These are phyloP conservation scores for Phialophora expanda DNA, from an alignment of 2,329 filamentous ascomycete genomes.

Conservation along the genomic window DNA sequence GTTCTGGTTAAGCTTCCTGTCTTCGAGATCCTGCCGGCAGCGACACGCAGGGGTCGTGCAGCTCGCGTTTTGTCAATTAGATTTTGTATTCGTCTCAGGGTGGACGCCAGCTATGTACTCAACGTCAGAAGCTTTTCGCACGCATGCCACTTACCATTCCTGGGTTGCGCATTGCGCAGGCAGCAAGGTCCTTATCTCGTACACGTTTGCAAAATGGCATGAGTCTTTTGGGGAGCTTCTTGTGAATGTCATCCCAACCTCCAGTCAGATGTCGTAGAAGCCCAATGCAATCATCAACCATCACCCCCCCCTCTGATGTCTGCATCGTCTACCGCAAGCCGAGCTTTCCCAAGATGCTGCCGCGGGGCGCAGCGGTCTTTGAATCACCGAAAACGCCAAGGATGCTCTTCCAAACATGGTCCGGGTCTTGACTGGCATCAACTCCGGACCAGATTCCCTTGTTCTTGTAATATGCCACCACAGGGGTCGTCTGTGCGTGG, in stretches of 20 bases:
- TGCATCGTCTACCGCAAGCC: slow-evolving; percentile 47
- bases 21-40: neutral
- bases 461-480: slow-evolving; percentile 95
- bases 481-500: slow-evolving; percentile 89
- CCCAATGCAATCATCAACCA: slow-evolving; percentile 13
- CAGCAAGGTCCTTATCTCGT: slow-evolving; percentile 31
- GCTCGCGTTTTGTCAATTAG: slow-evolving; percentile 17
- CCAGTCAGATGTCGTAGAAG: slow-evolving; percentile 17
- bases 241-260: slow-evolving; percentile 20
- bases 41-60: neutral
- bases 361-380: slow-evolving; percentile 49
- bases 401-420: slow-evolving; percentile 93
- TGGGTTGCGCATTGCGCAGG: neutral
- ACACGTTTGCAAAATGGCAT: slow-evolving; percentile 33
- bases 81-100: slow-evolving; percentile 30
- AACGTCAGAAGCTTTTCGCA: slow-evolving; percentile 25
- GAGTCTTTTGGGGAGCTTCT: slow-evolving; percentile 17
- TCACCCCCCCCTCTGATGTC: neutral
- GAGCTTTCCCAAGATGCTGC: slow-evolving; percentile 59
- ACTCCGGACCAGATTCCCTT: slow-evolving; percentile 96
- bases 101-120: slow-evolving; percentile 34
- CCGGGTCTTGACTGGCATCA: slow-evolving; percentile 94
- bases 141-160: slow-evolving; percentile 31
- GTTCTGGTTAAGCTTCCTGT: neutral
- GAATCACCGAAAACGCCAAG: slow-evolving; percentile 79